phyloP scores from a whole-genome alignment of 2,329 filamentous ascomycete genomes.

The Grosmannia huntii region DNA sequence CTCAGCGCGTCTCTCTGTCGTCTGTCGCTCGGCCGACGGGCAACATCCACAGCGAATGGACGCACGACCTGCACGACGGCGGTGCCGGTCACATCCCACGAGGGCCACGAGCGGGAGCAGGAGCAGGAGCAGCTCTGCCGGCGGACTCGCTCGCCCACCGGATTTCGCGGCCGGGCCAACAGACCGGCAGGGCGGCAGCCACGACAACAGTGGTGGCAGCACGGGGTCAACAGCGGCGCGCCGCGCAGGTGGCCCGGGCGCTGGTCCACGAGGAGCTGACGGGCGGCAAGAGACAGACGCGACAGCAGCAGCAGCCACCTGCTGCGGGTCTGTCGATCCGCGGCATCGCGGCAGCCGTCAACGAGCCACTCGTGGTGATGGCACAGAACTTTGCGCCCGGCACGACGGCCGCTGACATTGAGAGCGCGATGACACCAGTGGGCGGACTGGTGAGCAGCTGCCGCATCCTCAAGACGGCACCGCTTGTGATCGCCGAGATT shows the following conservation, averaged over 20 bases:
- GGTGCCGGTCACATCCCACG: slow-evolving; percentile 6
- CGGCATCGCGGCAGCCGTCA: slow-evolving; percentile 45
- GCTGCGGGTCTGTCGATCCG: slow-evolving; percentile 54
- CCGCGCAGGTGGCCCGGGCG: slow-evolving; percentile 31
- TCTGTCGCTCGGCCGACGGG: slow-evolving; percentile 21
- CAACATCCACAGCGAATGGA: slow-evolving; percentile 57
- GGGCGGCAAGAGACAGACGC: slow-evolving; percentile 15
- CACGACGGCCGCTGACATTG: slow-evolving; percentile 71
- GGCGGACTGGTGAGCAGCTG: slow-evolving; percentile 58
- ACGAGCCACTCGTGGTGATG: slow-evolving; percentile 51
- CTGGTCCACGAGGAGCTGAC: slow-evolving; percentile 25
- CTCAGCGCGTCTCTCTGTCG: slow-evolving; percentile 17
- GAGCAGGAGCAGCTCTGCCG: neutral
- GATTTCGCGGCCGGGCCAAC: slow-evolving; percentile 20
- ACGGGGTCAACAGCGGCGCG: slow-evolving; percentile 18
- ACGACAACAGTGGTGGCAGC: slow-evolving; percentile 2
- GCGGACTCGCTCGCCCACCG: slow-evolving; percentile 32
- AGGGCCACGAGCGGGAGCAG: slow-evolving; percentile 15
- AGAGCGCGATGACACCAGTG: slow-evolving; percentile 67
- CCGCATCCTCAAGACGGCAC: slow-evolving; percentile 51
- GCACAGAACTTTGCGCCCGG: slow-evolving; percentile 74
- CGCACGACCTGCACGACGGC: slow-evolving; percentile 51
- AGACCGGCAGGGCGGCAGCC: neutral
- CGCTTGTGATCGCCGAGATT: slow-evolving; percentile 67
- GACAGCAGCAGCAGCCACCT: slow-evolving; percentile 5